These are phyloP conservation scores for Erodium texanum DNA, from an alignment of 441 rosid genomes.

Conservation along the genomic window DNA sequence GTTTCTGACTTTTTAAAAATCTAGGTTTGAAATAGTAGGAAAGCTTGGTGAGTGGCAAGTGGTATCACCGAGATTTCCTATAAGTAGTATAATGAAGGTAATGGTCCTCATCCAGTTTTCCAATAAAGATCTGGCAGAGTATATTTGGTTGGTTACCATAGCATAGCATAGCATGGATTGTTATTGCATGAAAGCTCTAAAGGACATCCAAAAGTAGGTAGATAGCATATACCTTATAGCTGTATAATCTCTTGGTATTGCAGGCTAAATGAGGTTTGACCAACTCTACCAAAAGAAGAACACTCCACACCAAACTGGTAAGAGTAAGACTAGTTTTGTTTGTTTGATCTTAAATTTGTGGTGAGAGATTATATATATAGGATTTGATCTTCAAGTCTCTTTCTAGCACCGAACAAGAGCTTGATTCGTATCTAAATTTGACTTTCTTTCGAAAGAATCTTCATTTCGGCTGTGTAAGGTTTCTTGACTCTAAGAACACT, in stretches of 20 bases:
- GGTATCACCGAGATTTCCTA: not conserved
- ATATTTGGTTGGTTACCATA: too few species aligned
- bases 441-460: too few species aligned
- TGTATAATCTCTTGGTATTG: not conserved
- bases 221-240: not conserved
- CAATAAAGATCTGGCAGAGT: not conserved
- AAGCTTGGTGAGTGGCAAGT: not conserved
- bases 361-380: too few species aligned
- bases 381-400: too few species aligned
- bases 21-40: not conserved
- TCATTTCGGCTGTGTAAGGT: too few species aligned
- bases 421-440: too few species aligned
- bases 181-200: not conserved
- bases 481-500: too few species aligned
- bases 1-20: not conserved
- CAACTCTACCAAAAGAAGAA: not conserved
- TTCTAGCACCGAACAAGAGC: too few species aligned
- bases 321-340: not conserved
- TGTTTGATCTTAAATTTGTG: not conserved
- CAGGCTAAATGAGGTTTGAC: not conserved
- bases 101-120: not conserved
- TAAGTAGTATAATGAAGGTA: not conserved
- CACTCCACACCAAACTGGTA: not conserved
- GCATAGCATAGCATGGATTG: not conserved
- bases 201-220: not conserved